These are phyloP conservation scores for Psilocybe subaeruginosa DNA, from an alignment of 768 basidiomycete species.

Conservation along the genomic window DNA sequence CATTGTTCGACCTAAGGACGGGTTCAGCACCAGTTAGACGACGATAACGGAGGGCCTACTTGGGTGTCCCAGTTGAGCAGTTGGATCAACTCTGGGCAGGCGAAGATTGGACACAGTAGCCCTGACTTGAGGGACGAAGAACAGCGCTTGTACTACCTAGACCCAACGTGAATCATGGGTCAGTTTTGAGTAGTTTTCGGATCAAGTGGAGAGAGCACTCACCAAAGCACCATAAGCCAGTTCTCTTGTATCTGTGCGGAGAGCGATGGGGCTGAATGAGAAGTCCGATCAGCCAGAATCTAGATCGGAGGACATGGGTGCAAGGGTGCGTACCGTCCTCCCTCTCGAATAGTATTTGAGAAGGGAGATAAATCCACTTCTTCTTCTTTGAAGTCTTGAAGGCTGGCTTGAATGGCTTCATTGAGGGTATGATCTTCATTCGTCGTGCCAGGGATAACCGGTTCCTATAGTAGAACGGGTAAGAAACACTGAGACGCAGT, in stretches of 20 bases:
- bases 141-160: slow-evolving; percentile 61
- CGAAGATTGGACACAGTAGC: slow-evolving; percentile 37
- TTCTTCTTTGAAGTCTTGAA: slow-evolving; percentile 58
- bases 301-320: not conserved
- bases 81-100: slow-evolving; percentile 29
- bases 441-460: slow-evolving; percentile 40
- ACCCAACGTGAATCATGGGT: not conserved
- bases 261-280: slow-evolving; percentile 62
- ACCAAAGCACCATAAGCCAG: slow-evolving; percentile 66
- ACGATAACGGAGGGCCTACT: slow-evolving; percentile 22
- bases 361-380: slow-evolving; percentile 50
- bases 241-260: slow-evolving; percentile 57
- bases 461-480: slow-evolving; percentile 15
- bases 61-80: slow-evolving; percentile 26
- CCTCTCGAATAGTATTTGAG: slow-evolving; percentile 56
- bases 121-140: slow-evolving; percentile 73
- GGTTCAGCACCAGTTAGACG: slow-evolving; percentile 1
- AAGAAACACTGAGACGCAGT: slow-evolving; percentile 9
- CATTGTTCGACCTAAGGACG: slow-evolving; percentile 43
- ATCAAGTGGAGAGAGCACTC: slow-evolving; percentile 14
- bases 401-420: slow-evolving; percentile 73
- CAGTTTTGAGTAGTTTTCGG: not conserved
- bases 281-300: not conserved
- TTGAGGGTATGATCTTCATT: slow-evolving; percentile 67
- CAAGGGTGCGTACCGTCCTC: slow-evolving; percentile 51